Conservation (phyloP, 169 alveolate species). For the Plasmodium knowlesi region DNA sequence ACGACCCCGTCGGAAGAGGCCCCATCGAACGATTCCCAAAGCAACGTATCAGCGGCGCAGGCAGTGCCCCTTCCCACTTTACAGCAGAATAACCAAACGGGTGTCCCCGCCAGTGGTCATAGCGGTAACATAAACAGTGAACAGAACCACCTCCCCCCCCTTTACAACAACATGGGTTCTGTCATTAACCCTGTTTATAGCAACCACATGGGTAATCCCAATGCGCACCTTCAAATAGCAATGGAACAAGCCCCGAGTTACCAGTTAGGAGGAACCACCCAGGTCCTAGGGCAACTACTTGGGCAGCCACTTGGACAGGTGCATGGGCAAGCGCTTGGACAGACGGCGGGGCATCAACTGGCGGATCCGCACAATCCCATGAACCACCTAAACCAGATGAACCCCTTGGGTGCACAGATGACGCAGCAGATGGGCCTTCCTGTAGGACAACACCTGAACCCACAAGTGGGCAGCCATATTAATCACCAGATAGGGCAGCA, state of each 20-base stretch:
- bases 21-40: conserved; percentile 11
- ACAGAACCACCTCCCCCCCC: background rate
- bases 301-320: background rate
- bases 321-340: background rate
- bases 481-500: background rate
- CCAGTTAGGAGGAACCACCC: background rate
- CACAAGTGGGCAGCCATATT: background rate
- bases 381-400: background rate
- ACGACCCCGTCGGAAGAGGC: conserved; percentile 24
- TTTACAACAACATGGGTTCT: conserved; percentile 3
- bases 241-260: background rate
- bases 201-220: background rate
- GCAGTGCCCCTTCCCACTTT: background rate
- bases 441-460: background rate
- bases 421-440: conserved; percentile 11
- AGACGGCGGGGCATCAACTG: background rate
- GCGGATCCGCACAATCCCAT: background rate
- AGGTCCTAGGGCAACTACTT: background rate
- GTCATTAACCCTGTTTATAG: conserved; percentile 14
- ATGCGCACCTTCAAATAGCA: background rate
- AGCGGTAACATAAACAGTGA: background rate
- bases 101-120: background rate
- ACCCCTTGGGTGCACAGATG: conserved; percentile 14
- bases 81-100: background rate
- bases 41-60: background rate